Percentiles rank a stretch among this genome's conserved stretches.
phyloP scores from a whole-genome alignment of 2,329 filamentous ascomycete species.

The Dissoconium aciculare region DNA sequence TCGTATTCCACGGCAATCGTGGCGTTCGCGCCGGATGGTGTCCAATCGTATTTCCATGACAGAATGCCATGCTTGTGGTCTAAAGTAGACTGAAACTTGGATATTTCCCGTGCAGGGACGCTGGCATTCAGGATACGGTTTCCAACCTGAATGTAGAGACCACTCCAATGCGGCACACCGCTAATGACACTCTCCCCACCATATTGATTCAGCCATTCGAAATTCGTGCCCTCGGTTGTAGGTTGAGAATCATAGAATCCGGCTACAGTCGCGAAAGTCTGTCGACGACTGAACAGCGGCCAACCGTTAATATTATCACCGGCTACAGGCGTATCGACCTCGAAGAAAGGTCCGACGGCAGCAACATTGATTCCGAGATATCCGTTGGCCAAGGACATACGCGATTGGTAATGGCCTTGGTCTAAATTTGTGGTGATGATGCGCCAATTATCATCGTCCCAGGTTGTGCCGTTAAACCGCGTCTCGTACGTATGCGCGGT shows the following conservation, averaged over 20 bases:
- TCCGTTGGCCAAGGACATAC: constrained; percentile 46
- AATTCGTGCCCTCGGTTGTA: constrained; percentile 46
- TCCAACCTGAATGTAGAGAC: constrained; percentile 42
- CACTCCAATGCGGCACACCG: constrained; percentile 55
- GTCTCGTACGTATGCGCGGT: constrained; percentile 31
- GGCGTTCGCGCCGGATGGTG: constrained; percentile 33
- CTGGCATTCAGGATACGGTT: constrained; percentile 44
- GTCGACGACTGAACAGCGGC: constrained; percentile 49
- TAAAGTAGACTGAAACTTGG: constrained; percentile 45
- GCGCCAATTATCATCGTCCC: constrained; percentile 45
- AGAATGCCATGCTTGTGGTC: constrained; percentile 49
- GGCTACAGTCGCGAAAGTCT: constrained; percentile 52
- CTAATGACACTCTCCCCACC: constrained; percentile 56
- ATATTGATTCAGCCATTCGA: constrained; percentile 53
- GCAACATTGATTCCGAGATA: constrained; percentile 51
- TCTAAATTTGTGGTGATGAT: constrained; percentile 40
- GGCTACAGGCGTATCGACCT: constrained; percentile 40
- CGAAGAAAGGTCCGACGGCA: constrained; percentile 49
- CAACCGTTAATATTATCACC: constrained; percentile 44
- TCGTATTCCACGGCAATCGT: constrained; percentile 47
- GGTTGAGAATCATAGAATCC: constrained; percentile 51
- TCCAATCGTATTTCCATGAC: constrained; percentile 53
- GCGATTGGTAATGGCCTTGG: constrained; percentile 45
- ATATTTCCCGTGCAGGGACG: constrained; percentile 43
- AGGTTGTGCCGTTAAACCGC: constrained; percentile 38